phyloP scores from a whole-genome alignment of 805 yeast species.

The Hemisphaericaspora nanyangensis region DNA sequence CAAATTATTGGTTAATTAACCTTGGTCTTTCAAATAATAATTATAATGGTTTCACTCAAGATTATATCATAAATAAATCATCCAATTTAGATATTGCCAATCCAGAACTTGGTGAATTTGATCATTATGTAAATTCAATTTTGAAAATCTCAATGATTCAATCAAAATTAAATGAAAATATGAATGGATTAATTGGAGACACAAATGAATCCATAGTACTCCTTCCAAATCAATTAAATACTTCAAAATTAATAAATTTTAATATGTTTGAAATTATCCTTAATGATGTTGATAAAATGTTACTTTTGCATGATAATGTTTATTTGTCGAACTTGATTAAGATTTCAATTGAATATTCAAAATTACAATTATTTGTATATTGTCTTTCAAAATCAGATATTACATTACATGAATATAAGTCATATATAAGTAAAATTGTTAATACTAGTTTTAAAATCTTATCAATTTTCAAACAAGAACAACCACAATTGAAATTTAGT shows the following conservation, averaged over 20 bases:
- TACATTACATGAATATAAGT: conserved; percentile 24
- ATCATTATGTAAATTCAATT: conserved; percentile 22
- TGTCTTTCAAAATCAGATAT: conserved; percentile 26
- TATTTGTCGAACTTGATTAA: conserved; percentile 22
- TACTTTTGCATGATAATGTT: conserved; percentile 11
- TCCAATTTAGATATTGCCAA: conserved; percentile 18
- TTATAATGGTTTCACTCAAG: conserved; percentile 29
- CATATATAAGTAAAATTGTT: conserved; percentile 23
- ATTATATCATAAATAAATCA: conserved; percentile 35
- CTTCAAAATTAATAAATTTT: conserved; percentile 33
- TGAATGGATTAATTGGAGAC: conserved; percentile 27
- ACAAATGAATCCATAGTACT: conserved; percentile 10
- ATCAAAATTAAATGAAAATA: conserved; percentile 36
- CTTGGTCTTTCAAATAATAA: conserved; percentile 34
- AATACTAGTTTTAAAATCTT: conserved; percentile 26
- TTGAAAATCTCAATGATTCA: conserved; percentile 34
- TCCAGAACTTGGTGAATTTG: conserved; percentile 6
- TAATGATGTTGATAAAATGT: conserved; percentile 19
- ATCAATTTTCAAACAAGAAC: conserved; percentile 15
- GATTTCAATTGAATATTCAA: conserved; percentile 33
- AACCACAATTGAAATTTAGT: conserved; percentile 9
- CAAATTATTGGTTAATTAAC: conserved; percentile 40
- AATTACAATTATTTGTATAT: conserved; percentile 35
- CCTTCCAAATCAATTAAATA: conserved; percentile 12
- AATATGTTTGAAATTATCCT: conserved; percentile 42